phyloP scores from a whole-genome alignment of 345 rosid genomes.

The Arabidopsis thaliana region TAIR10.1 NC_003076.8:19987501-19988000 shows the following conservation, averaged over 20 bases:
- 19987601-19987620: not conserved
- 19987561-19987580: not conserved
- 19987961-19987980: constrained; percentile 36
- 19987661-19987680: too few relatives aligned
- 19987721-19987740: too few relatives aligned
- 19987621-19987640: not conserved
- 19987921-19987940: constrained; percentile 81
- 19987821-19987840: constrained; percentile 40
- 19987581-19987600: not conserved
- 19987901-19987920: constrained; percentile 75
- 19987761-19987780: too few relatives aligned
- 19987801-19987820: constrained; percentile 45
- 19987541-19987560: too few relatives aligned
- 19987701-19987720: too few relatives aligned
- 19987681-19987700: too few relatives aligned
- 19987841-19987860: not conserved
- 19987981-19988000: not conserved
- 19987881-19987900: constrained; percentile 73
- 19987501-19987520: not conserved
- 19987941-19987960: constrained; percentile 75
- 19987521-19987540: not conserved
- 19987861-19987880: not conserved
- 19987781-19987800: constrained; percentile 40
- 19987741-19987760: too few relatives aligned
- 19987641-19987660: too few relatives aligned